phyloP scores from a whole-genome alignment of 2,329 filamentous ascomycete species.

The Pseudogymnoascus sp. region DNA sequence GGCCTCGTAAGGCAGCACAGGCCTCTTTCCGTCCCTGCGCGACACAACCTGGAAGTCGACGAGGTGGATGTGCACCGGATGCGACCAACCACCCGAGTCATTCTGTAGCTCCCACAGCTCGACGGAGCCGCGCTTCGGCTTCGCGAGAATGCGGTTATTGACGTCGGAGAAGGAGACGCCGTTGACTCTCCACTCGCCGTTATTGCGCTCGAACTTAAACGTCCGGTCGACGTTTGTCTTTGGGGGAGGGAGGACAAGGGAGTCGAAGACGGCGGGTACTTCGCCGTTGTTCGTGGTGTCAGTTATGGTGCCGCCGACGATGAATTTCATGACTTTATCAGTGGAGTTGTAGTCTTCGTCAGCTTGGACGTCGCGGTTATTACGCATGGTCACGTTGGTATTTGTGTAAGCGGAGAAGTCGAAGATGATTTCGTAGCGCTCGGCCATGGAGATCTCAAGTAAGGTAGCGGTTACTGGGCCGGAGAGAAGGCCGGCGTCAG shows the following conservation, averaged over 20 bases:
- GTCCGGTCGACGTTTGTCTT: background rate
- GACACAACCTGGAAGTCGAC: conserved; percentile 50
- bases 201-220: conserved; percentile 12
- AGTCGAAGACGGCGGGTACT: background rate
- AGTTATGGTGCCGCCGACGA: conserved; percentile 31
- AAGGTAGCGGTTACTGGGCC: conserved; percentile 36
- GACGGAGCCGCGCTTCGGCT: conserved; percentile 38
- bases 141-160: conserved; percentile 42
- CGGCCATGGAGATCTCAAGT: conserved; percentile 46
- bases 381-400: conserved; percentile 41
- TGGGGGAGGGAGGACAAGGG: background rate
- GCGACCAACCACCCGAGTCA: conserved; percentile 41
- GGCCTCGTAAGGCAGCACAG: conserved; percentile 45
- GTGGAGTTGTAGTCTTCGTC: conserved; percentile 46
- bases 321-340: conserved; percentile 46
- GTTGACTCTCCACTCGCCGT: conserved; percentile 45
- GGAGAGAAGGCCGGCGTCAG: conserved; percentile 45
- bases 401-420: conserved; percentile 45
- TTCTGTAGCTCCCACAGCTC: conserved; percentile 47
- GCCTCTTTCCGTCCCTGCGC: conserved; percentile 38
- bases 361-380: conserved; percentile 35
- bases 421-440: conserved; percentile 51
- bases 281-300: background rate
- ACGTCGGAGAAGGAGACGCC: conserved; percentile 41
- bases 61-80: conserved; percentile 48